Evolutionary conservation across 2,329 filamentous ascomycete species (phyloP).

Genomic region (Gaeumannomyces tritici): DNA sequence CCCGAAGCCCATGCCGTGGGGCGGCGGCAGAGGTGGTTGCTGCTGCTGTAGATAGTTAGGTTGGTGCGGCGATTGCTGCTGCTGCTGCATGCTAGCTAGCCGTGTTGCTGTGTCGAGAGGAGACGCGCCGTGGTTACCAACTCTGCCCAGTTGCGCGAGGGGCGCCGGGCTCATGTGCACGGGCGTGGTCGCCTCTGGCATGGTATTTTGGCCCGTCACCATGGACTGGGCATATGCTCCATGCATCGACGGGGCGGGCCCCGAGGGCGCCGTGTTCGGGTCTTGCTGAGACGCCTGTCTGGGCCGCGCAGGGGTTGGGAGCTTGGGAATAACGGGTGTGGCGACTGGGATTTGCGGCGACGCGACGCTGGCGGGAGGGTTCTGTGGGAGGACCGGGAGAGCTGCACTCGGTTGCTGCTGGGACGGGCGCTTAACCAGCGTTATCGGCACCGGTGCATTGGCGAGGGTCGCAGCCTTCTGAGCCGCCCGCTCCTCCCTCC

Average conservation of each 20-base stretch:
- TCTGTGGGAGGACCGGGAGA: slow-evolving; percentile 47
- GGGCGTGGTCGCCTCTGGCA: slow-evolving; percentile 52
- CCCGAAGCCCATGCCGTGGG: slow-evolving; percentile 39
- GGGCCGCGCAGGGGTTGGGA: slow-evolving; percentile 66
- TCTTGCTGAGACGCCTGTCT: slow-evolving; percentile 75
- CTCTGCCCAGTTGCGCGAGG: slow-evolving; percentile 40
- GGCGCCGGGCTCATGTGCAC: slow-evolving; percentile 56
- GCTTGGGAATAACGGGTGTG: slow-evolving; percentile 75
- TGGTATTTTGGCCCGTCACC: slow-evolving; percentile 41
- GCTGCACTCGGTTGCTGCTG: slow-evolving; percentile 26
- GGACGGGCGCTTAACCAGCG: slow-evolving; percentile 29
- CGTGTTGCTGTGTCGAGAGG: slow-evolving; percentile 43
- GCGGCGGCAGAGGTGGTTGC: slow-evolving; percentile 21
- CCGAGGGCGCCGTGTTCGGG: slow-evolving; percentile 20
- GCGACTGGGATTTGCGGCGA: slow-evolving; percentile 75
- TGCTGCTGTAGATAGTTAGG: background rate
- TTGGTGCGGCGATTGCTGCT: background rate
- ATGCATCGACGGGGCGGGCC: slow-evolving; percentile 50
- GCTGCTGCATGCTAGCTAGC: background rate
- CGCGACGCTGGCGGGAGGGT: slow-evolving; percentile 47
- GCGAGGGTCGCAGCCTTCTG: slow-evolving; percentile 28
- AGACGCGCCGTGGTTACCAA: slow-evolving; percentile 39
- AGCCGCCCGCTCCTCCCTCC: slow-evolving; percentile 32
- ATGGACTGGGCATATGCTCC: background rate
- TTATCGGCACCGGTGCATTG: slow-evolving; percentile 18